Conservation (phyloP, 2,329 filamentous ascomycete species). For the Ilyonectria robusta region DNA sequence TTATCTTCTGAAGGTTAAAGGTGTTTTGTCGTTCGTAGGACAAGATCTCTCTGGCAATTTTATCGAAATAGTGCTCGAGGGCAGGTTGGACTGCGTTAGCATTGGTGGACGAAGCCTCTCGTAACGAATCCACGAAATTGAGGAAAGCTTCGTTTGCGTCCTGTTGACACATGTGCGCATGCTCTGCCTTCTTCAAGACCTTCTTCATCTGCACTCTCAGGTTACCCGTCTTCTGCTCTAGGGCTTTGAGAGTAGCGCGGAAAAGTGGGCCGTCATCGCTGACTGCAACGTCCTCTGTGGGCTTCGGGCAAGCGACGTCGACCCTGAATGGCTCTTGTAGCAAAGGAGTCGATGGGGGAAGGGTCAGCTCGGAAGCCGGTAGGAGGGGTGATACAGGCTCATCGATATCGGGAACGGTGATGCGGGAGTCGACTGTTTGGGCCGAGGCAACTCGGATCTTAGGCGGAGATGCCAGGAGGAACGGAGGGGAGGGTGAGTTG, state of each 20-base stretch:
- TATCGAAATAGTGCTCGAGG: constrained; percentile 98
- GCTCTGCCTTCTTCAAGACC: constrained; percentile 93
- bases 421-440: constrained; percentile 87
- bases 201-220: constrained; percentile 97
- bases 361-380: constrained; percentile 54
- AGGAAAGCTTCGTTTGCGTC: constrained; percentile 89
- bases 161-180: constrained; percentile 83
- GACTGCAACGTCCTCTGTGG: constrained; percentile 86
- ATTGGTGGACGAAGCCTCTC: constrained; percentile 91
- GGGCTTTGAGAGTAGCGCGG: constrained; percentile 93
- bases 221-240: constrained; percentile 96
- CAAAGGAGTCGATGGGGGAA: constrained; percentile 43
- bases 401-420: constrained; percentile 79
- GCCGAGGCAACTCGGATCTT: constrained; percentile 87
- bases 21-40: constrained; percentile 89
- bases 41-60: constrained; percentile 92
- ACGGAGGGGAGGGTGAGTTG: constrained; percentile 77
- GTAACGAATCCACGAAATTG: constrained; percentile 86
- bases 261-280: constrained; percentile 96
- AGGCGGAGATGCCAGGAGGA: constrained; percentile 80
- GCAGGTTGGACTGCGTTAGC: constrained; percentile 97
- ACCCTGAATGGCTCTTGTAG: constrained; percentile 77
- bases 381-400: constrained; percentile 70
- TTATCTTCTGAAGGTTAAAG: constrained; percentile 86
- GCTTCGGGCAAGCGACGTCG: constrained; percentile 88